Evolutionary conservation across 495 filamentous ascomycete genomes (phyloP).

Genomic region (Lasiosphaeria ovina): DNA sequence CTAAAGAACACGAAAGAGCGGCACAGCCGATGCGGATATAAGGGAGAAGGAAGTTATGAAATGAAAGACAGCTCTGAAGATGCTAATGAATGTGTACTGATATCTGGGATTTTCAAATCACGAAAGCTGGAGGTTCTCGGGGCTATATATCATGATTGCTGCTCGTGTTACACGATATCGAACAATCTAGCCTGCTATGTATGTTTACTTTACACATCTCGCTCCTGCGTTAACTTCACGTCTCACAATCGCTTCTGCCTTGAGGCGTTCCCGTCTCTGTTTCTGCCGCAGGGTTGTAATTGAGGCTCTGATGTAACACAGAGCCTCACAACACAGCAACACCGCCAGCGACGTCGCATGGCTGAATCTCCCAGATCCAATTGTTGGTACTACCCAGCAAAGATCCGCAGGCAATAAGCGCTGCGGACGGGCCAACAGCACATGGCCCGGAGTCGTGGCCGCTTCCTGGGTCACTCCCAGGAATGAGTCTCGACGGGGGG

Average conservation of each 20-base stretch:
- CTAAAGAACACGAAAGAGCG: not conserved
- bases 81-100: not conserved
- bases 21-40: not conserved
- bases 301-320: not conserved
- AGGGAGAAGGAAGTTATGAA: not conserved
- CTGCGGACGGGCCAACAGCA: not conserved
- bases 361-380: not conserved
- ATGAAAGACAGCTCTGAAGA: not conserved
- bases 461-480: not conserved
- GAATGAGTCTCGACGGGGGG: not conserved
- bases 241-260: not conserved
- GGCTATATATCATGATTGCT: not conserved
- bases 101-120: not conserved
- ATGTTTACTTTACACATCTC: not conserved
- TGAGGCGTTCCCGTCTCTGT: not conserved
- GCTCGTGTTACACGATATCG: not conserved
- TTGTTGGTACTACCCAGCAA: not conserved
- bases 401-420: not conserved
- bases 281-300: not conserved
- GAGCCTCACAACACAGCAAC: not conserved
- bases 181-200: not conserved
- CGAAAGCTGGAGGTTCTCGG: not conserved
- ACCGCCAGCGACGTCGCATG: conserved; percentile 1
- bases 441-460: not conserved
- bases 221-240: not conserved